Percentiles rank a stretch among this genome's conserved stretches.
phyloP scores from a whole-genome alignment of 164 flowering plant genomes.

The Sedum album region DNA sequence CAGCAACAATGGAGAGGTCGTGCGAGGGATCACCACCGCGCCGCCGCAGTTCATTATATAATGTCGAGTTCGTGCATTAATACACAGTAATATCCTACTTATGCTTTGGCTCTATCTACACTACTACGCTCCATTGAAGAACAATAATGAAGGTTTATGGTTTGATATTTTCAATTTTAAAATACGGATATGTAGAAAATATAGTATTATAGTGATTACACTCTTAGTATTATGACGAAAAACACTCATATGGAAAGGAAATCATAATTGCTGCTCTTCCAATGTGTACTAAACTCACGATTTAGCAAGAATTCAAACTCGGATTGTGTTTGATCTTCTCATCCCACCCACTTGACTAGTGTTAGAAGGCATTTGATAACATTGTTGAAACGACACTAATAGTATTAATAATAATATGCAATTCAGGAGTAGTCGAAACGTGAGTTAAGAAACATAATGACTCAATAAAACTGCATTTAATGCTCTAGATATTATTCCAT shows the following conservation, averaged over 20 bases:
- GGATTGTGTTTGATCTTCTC: neutral
- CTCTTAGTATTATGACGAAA: too few relatives aligned
- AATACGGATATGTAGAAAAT: too few relatives aligned
- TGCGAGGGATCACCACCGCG: constrained; percentile 7
- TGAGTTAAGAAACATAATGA: neutral
- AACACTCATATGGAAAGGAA: too few relatives aligned
- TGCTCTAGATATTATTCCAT: neutral
- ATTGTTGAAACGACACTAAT: too few relatives aligned
- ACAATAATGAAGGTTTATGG: neutral
- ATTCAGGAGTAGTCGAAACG: neutral
- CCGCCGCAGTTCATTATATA: neutral
- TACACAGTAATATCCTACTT: neutral
- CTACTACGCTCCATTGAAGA: neutral
- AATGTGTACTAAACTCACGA: too few relatives aligned
- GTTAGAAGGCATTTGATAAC: too few relatives aligned
- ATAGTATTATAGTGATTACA: too few relatives aligned
- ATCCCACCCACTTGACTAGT: too few relatives aligned
- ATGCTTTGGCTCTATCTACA: neutral
- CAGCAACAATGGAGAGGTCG: constrained; percentile 2
- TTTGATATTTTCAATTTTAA: neutral
- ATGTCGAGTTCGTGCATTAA: neutral
- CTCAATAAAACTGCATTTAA: too few relatives aligned
- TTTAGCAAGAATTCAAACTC: too few relatives aligned
- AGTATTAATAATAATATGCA: too few relatives aligned
- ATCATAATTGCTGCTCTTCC: too few relatives aligned